Evolutionary conservation across 306 rosid species (phyloP), one percentile per base, ranked within the genome.

Genomic region (Albizia julibrissin): DNA sequence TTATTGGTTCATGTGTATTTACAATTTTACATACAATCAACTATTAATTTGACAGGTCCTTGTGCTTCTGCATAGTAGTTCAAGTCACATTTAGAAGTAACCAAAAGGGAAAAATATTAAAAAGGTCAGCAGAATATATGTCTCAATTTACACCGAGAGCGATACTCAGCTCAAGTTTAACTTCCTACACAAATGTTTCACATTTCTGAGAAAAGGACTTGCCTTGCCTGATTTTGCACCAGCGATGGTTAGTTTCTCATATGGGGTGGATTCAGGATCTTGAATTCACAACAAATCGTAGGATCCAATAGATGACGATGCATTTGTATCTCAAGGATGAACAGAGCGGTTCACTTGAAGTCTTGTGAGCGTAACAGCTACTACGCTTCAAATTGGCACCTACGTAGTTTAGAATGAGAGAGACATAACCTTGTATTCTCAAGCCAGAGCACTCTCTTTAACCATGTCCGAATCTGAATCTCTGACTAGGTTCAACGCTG

Each of bases 381-480:
- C 39, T 34, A 34, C 22, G 40, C 34, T 62, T 62, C 62, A 6
- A 75, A 54, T 1, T 70, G 29, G 65, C 56, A 3, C 34, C 7
- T 50, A 11, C 42, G 24, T 12, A 39, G 72, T 62, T 47, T 58
- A 80, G 69, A 1, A 43, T 69, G 52, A 29, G 8, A 14, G 69
- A 43, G 62, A 29, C 52, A 29, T 40, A 26, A 49, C 76, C 79
- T 76, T 52, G 80, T 71, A 52, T 80, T 68, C 58, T 84, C 85
- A 83, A 4, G 87, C 87, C 13, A 78, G 2, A 80, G 58, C 79
- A 59, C 81, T 83, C 85, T 87, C 84, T 79, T 82, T 75, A 62
- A 31, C 54, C 26, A 75, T 42, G 44, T 74, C 8, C 6, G 40
- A 11, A 11, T 47, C 85, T 52, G 90, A 80, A 71, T 87, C 92